Evolutionary conservation across 1,284 basidiomycete genomes (phyloP), one percentile per base, ranked within the genome.

Genomic region (Peniophora sp.): DNA sequence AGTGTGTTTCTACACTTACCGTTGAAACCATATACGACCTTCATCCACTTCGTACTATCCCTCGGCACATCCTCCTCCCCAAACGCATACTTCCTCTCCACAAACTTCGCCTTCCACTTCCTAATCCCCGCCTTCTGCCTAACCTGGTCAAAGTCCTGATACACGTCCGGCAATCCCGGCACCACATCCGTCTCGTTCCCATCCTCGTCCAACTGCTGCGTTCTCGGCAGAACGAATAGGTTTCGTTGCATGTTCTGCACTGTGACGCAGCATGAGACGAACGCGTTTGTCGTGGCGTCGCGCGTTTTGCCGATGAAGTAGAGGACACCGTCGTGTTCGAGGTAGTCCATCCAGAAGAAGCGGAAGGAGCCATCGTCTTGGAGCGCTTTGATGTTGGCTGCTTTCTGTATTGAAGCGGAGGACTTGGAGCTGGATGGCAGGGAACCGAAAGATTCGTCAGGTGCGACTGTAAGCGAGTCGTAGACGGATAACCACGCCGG

Each of bases 311-410:
- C 94, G 34, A 92, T 79, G 54, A 97, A 87, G 63, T 92, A 86
- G 0, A 92, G 69, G 52, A 79, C 81, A 20, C 89, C 83, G 15
- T 88, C 81, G 47, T 83, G 77, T 63, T 97, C 94, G 17, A 92
- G 78, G 61, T 91, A 91, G 62, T 97, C 94, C 23, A 96, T 72
- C 94, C 94, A 97, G 72, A 87, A 97, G 70, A 97, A 93, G 24
- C 78, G 79, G n/a, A 97, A 69, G 1, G 82, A 85, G 1, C 90
- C 92, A 57, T 97, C 90, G 3, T 78, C 68, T 62, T 95, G 89
- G 1, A 90, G 71, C 0, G 81, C 81, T 22, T 76, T 74, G 24
- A 81, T 61, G 54, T 70, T 76, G 37, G 68, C 67, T 8, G 76
- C 65, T n/a, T 73, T 68, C 27, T 32, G 27, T 6, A 12, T 32